Percentiles rank a stretch among this genome's conserved stretches.
These are phyloP conservation scores for Nasturtium officinale DNA, from an alignment of 345 rosid genomes.

Conservation along the genomic window DNA sequence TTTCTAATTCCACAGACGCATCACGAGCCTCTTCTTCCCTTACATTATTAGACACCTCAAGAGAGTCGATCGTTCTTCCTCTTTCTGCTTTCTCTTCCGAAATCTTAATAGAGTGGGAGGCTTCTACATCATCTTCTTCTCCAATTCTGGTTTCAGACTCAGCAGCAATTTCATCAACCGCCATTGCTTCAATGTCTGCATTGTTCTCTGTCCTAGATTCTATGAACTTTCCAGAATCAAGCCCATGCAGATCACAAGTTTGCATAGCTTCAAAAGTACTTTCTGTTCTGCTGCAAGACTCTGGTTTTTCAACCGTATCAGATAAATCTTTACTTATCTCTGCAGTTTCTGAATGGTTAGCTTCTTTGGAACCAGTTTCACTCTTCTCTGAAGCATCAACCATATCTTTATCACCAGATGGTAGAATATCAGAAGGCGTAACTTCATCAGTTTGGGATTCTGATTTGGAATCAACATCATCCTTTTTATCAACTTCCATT, in stretches of 20 bases:
- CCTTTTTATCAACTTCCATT: constrained; percentile 37
- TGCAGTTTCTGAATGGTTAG: constrained; percentile 10
- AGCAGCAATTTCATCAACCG: constrained; percentile 27
- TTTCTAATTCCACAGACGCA: constrained; percentile 32
- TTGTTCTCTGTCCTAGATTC: constrained; percentile 21
- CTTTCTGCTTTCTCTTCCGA: constrained; percentile 29
- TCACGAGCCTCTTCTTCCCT: constrained; percentile 11
- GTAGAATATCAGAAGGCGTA: constrained; percentile 15
- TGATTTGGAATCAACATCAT: constrained; percentile 26
- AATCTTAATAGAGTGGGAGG: constrained; percentile 2
- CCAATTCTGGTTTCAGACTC: constrained; percentile 14
- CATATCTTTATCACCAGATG: constrained; percentile 27
- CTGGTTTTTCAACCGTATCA: constrained; percentile 2
- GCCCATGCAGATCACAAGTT: constrained; percentile 25
- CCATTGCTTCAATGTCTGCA: constrained; percentile 8
- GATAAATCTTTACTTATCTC: constrained; percentile 24
- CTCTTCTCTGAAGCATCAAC: constrained; percentile 31
- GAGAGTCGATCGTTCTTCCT: constrained; percentile 19
- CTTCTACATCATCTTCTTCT: constrained; percentile 26
- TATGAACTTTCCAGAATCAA: constrained; percentile 22
- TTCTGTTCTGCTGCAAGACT: constrained; percentile 17
- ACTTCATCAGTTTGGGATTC: constrained; percentile 35
- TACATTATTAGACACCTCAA: constrained; percentile 15
- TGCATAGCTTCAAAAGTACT: constrained; percentile 8
- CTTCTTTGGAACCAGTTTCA: constrained; percentile 32